Evolutionary conservation across 2,329 filamentous ascomycete species (phyloP).

Genomic region (Epichloe aotearoae): DNA sequence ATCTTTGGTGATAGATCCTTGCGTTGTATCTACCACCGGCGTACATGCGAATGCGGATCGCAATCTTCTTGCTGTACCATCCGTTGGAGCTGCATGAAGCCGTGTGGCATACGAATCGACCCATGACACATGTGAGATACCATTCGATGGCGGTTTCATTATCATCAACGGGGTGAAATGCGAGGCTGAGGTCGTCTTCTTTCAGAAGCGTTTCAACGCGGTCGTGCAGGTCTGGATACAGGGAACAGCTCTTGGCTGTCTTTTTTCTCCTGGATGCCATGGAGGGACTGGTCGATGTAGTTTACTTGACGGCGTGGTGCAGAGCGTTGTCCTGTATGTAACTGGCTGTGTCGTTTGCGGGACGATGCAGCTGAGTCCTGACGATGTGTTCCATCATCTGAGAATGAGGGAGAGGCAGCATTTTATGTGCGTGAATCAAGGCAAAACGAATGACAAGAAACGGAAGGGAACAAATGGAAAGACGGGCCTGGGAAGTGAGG

Average conservation of each 20-base stretch:
- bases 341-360: too few relatives aligned
- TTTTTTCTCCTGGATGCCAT: background rate
- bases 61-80: constrained; percentile 22
- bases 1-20: constrained; percentile 24
- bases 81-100: constrained; percentile 7
- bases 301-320: too few relatives aligned
- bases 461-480: too few relatives aligned
- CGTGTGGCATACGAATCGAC: constrained; percentile 20
- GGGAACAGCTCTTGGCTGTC: constrained; percentile 7
- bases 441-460: too few relatives aligned
- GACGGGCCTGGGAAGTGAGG: too few relatives aligned
- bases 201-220: constrained; percentile 7
- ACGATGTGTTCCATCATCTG: too few relatives aligned
- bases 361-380: too few relatives aligned
- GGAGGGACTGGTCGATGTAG: too few relatives aligned
- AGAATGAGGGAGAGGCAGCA: too few relatives aligned
- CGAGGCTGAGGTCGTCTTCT: constrained; percentile 7
- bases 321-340: too few relatives aligned
- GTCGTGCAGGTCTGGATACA: constrained; percentile 10
- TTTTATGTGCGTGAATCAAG: too few relatives aligned
- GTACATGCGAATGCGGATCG: constrained; percentile 22
- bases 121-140: constrained; percentile 20
- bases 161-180: constrained; percentile 13
- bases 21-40: constrained; percentile 19
- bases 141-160: constrained; percentile 5